Base-by-base conservation (phyloP, 164 flowering plant genomes). In the Berberis vulgaris region DNA sequence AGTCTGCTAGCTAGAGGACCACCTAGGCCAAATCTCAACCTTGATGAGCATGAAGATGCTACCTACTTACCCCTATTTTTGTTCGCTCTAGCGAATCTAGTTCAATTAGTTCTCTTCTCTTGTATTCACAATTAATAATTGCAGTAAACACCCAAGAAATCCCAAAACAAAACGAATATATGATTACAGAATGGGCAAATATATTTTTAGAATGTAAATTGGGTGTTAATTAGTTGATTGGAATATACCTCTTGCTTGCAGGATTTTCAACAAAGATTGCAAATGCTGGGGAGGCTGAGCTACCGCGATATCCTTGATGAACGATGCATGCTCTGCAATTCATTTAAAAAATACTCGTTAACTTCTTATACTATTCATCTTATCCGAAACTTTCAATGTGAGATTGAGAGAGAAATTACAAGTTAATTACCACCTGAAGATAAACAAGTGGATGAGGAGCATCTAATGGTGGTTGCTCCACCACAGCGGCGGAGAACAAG, bases 201-300 rank as follows among this genome's bases (percentile, higher is more conserved):
- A 26, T 26, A 26, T 26, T 26, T 26, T 26, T 26, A 26, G 26
- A 26, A 26, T 26, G 26, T 26, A 26, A 26, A 26, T 26, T 26
- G 26, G 26, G 26, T 26, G 26, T 26, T 26, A 26, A 26, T 26
- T 26, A 26, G 26, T 26, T 26, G 26, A 26, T 26, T 26, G 26
- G 3, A 43, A 53, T 57, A 41, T 71, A 89, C 96, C 96, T 83
- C 75, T 89, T 11, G 79, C 74, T 77, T 79, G 83, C 74, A 89
- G 91, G 66, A 89, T 74, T 69, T 79, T 84, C 57, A 85, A 65
- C 72, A 87, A 79, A 60, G 70, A 68, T 44, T 73, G 72, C 65
- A 87, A 82, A 75, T 89, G 78, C 71, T 84, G 77, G 1, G 93
- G 96, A 58, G 93, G 87, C 64, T 71, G 71, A 65, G 86, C 73